Percentiles rank a stretch among this genome's conserved stretches.
Evolutionary conservation across 176 grass and related monocot species (phyloP).

Genomic region (Rhipidocladum racemiflorum): DNA sequence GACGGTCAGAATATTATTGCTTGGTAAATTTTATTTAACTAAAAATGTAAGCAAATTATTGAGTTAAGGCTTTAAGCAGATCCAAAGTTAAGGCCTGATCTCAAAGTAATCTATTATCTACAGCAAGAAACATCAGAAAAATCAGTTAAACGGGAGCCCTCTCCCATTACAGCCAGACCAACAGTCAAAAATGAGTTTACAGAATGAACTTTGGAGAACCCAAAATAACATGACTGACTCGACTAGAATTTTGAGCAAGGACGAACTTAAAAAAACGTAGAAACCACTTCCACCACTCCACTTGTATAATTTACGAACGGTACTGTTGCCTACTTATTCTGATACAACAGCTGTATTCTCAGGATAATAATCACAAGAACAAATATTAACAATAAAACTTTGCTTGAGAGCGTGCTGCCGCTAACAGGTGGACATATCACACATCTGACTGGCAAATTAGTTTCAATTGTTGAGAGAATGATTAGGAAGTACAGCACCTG

Average conservation of each 20-base stretch:
- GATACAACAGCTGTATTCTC: slow-evolving; percentile 46
- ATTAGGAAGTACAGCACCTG: slow-evolving; percentile 1
- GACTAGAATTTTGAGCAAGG: background rate
- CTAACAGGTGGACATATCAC: background rate
- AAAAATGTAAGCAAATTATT: too few species aligned
- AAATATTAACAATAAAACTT: slow-evolving; percentile 50
- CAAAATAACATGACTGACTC: background rate
- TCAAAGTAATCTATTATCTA: background rate
- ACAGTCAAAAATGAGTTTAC: slow-evolving; percentile 37
- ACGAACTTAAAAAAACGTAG: background rate
- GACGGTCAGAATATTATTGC: background rate
- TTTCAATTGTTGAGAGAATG: background rate
- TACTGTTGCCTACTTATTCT: slow-evolving; percentile 45
- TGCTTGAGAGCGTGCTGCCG: slow-evolving; percentile 16
- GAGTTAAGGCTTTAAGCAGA: background rate
- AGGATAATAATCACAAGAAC: slow-evolving; percentile 47
- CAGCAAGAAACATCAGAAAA: background rate
- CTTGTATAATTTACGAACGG: slow-evolving; percentile 28
- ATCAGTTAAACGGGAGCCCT: background rate
- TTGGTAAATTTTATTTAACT: background rate
- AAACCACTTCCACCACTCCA: slow-evolving; percentile 11
- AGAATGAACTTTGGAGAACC: slow-evolving; percentile 19
- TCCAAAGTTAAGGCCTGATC: background rate
- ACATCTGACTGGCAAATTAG: background rate
- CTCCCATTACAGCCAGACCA: background rate